phyloP scores from a whole-genome alignment of 495 filamentous ascomycete species.

The Aspergillus sclerotioniger region DNA sequence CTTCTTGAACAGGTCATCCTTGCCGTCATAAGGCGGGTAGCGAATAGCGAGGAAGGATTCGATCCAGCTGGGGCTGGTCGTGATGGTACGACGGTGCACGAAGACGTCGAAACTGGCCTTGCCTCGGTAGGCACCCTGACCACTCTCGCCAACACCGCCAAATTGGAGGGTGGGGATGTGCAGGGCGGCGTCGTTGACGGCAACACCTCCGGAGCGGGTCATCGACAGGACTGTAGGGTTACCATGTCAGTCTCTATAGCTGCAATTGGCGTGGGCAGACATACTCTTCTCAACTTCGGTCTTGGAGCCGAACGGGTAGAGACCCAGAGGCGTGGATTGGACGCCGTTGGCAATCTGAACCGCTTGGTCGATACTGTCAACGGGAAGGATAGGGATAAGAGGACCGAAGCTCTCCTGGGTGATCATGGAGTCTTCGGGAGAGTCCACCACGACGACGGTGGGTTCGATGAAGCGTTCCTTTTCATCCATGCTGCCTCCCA shows the following conservation, averaged over 20 bases:
- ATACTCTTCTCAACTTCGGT: slow-evolving; percentile 65
- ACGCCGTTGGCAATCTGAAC: slow-evolving; percentile 73
- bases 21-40: slow-evolving; percentile 75
- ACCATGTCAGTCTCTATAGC: slow-evolving; percentile 16
- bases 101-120: slow-evolving; percentile 82
- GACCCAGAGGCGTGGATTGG: slow-evolving; percentile 72
- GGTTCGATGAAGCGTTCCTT: slow-evolving; percentile 78
- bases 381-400: slow-evolving; percentile 73
- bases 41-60: slow-evolving; percentile 71
- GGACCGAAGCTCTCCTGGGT: slow-evolving; percentile 86
- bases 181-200: slow-evolving; percentile 79
- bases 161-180: slow-evolving; percentile 83
- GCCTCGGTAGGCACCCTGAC: slow-evolving; percentile 81
- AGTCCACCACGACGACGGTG: slow-evolving; percentile 75
- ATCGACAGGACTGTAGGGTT: slow-evolving; percentile 50
- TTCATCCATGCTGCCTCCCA: slow-evolving; percentile 82
- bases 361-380: slow-evolving; percentile 75
- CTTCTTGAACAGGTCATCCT: slow-evolving; percentile 55
- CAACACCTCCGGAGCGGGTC: slow-evolving; percentile 73
- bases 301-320: slow-evolving; percentile 83
- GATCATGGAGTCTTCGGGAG: slow-evolving; percentile 73
- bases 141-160: slow-evolving; percentile 86
- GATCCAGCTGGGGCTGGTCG: slow-evolving; percentile 76
- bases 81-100: slow-evolving; percentile 72
- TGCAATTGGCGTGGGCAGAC: slow-evolving; percentile 13